Conservation (phyloP, 768 basidiomycete species). For the Xerocomellus chrysenteron region DNA sequence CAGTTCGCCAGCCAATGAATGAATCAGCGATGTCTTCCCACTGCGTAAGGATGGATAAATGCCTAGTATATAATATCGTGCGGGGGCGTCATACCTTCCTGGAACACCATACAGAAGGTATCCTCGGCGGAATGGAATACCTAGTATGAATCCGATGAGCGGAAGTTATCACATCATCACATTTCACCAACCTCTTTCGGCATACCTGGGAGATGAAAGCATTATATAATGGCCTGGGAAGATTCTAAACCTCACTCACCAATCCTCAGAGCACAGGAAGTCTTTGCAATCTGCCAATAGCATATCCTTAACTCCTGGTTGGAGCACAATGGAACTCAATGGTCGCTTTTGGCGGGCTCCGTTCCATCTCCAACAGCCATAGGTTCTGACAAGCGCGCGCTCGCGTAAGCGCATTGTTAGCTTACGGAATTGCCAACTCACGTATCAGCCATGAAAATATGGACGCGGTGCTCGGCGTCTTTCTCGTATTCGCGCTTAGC, state of each 20-base stretch:
- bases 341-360: conserved; percentile 86
- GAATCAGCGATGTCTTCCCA: conserved; percentile 84
- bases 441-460: conserved; percentile 88
- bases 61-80: neutral
- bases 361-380: conserved; percentile 84
- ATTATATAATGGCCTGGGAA: conserved; percentile 19
- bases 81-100: conserved; percentile 55
- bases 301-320: conserved; percentile 90
- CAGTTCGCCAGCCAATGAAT: conserved; percentile 81
- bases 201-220: conserved; percentile 60
- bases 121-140: conserved; percentile 85
- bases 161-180: conserved; percentile 17
- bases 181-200: conserved; percentile 69
- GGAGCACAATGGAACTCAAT: conserved; percentile 89
- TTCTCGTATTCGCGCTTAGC: conserved; percentile 89
- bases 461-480: conserved; percentile 87
- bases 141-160: conserved; percentile 37
- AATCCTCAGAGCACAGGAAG: conserved; percentile 80
- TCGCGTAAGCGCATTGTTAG: neutral
- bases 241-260: conserved; percentile 49
- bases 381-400: conserved; percentile 44
- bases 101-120: conserved; percentile 85
- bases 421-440: conserved; percentile 42
- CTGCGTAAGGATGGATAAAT: conserved; percentile 38
- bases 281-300: conserved; percentile 83